These are phyloP conservation scores for Nothophaeocryptopus gaeumannii DNA, from an alignment of 2,329 filamentous ascomycete species.

Conservation along the genomic window DNA sequence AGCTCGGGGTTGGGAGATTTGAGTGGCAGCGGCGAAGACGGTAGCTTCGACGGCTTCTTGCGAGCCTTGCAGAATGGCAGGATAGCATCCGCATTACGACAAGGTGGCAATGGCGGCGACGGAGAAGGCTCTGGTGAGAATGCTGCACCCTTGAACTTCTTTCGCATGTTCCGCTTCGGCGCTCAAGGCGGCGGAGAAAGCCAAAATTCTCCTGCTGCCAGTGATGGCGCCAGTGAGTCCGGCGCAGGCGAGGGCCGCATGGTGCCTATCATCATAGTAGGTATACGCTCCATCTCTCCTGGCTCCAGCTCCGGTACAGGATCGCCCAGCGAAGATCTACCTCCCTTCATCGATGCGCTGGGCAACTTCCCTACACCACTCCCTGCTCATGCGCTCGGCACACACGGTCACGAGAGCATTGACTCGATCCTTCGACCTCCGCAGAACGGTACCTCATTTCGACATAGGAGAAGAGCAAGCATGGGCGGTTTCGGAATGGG, in stretches of 20 bases:
- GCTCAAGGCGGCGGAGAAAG: constrained; percentile 38
- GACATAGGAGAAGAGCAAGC: constrained; percentile 53
- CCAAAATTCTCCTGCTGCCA: constrained; percentile 21
- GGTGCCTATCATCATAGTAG: constrained; percentile 67
- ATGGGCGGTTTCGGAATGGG: constrained; percentile 49
- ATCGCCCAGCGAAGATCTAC: constrained; percentile 46
- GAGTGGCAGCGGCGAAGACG: constrained; percentile 53
- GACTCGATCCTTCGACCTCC: constrained; percentile 53
- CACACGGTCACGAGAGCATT: constrained; percentile 44
- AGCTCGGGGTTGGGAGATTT: constrained; percentile 32
- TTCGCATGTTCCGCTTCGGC: constrained; percentile 66
- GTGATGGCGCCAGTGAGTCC: constrained; percentile 25
- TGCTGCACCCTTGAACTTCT: constrained; percentile 61
- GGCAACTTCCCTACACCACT: constrained; percentile 46
- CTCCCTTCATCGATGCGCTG: constrained; percentile 52
- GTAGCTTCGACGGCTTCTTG: constrained; percentile 62
- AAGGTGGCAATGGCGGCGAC: constrained; percentile 40
- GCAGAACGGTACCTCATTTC: constrained; percentile 55
- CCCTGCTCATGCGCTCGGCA: constrained; percentile 31
- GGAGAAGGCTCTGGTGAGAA: constrained; percentile 39
- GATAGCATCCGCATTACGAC: constrained; percentile 55
- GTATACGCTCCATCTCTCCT: constrained; percentile 63
- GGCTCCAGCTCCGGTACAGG: constrained; percentile 40
- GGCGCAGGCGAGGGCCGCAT: constrained; percentile 55
- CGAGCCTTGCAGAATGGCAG: constrained; percentile 61